A percentile compares a stretch with the other conserved stretches of the same genome.
phyloP scores from a whole-genome alignment of 805 yeast genomes.

The Yarrowia yakushimensis region DNA sequence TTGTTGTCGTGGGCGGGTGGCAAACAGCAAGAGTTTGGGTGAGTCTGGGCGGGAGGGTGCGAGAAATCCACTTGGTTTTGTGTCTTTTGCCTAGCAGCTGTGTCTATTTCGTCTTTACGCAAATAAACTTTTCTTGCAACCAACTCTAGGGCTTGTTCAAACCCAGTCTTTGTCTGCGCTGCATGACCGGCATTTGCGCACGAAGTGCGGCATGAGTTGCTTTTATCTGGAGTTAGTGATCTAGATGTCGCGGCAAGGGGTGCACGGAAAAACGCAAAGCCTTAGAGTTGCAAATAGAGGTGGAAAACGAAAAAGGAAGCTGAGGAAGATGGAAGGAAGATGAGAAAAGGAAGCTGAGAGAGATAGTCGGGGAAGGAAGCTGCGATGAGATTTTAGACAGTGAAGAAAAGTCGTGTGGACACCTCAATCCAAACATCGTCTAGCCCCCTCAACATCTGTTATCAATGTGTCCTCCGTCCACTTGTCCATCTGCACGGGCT shows the following conservation, averaged over 20 bases:
- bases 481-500: too few relatives aligned
- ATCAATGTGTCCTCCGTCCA: neutral
- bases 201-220: slow-evolving; percentile 14
- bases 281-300: neutral
- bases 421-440: neutral
- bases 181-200: neutral
- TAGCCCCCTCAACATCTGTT: neutral
- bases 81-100: slow-evolving; percentile 13
- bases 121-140: neutral
- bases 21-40: neutral
- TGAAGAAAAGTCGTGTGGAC: too few relatives aligned
- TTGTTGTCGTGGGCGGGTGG: neutral
- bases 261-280: slow-evolving; percentile 7
- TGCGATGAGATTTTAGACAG: too few relatives aligned
- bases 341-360: too few relatives aligned
- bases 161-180: slow-evolving; percentile 20
- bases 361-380: too few relatives aligned
- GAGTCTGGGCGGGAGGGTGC: neutral
- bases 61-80: slow-evolving; percentile 3
- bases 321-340: too few relatives aligned
- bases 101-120: slow-evolving; percentile 16
- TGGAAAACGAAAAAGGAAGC: neutral
- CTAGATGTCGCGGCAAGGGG: slow-evolving; percentile 23
- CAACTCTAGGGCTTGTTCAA: neutral
- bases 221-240: slow-evolving; percentile 24